Evolutionary conservation across 192 early-diverging fungal species (phyloP).

Genomic region (Dissophora globulifera): DNA sequence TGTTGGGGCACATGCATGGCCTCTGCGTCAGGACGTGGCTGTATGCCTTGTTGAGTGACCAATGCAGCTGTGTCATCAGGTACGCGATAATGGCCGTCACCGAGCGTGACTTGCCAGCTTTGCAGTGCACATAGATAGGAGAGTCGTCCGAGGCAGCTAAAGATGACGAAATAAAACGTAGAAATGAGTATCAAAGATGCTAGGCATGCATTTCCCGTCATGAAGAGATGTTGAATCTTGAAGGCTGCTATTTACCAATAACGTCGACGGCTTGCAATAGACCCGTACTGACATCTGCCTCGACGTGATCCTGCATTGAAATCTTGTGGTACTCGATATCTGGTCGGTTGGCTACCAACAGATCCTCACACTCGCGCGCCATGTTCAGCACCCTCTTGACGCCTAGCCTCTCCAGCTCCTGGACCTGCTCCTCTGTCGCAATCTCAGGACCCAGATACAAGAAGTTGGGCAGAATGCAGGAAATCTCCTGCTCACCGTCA

Average conservation of each 20-base stretch:
- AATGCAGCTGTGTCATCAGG: slow-evolving; percentile 66
- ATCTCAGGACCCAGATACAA: slow-evolving; percentile 76
- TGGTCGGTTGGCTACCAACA: slow-evolving; percentile 42
- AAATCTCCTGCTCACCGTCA: slow-evolving; percentile 55
- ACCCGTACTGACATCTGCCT: slow-evolving; percentile 70
- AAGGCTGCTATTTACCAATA: slow-evolving; percentile 73
- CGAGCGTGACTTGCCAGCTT: slow-evolving; percentile 79
- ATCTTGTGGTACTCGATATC: slow-evolving; percentile 60
- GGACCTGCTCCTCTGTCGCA: slow-evolving; percentile 64
- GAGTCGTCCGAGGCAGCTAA: slow-evolving; percentile 48
- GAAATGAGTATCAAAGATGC: not conserved
- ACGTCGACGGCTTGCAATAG: slow-evolving; percentile 71
- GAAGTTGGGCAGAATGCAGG: slow-evolving; percentile 67
- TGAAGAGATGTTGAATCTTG: not conserved
- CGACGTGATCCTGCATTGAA: slow-evolving; percentile 69
- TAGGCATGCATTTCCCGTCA: too few species aligned
- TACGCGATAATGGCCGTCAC: slow-evolving; percentile 78
- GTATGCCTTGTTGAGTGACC: slow-evolving; percentile 74
- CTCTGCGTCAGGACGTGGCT: slow-evolving; percentile 69
- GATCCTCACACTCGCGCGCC: slow-evolving; percentile 77
- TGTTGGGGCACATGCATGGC: slow-evolving; percentile 75
- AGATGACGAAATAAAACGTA: not conserved
- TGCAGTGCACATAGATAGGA: slow-evolving; percentile 80
- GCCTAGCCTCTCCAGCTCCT: slow-evolving; percentile 60
- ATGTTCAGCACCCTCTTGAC: slow-evolving; percentile 81